Evolutionary conservation across 2,329 filamentous ascomycete genomes (phyloP).

Genomic region (Neoarthrinium moseri): DNA sequence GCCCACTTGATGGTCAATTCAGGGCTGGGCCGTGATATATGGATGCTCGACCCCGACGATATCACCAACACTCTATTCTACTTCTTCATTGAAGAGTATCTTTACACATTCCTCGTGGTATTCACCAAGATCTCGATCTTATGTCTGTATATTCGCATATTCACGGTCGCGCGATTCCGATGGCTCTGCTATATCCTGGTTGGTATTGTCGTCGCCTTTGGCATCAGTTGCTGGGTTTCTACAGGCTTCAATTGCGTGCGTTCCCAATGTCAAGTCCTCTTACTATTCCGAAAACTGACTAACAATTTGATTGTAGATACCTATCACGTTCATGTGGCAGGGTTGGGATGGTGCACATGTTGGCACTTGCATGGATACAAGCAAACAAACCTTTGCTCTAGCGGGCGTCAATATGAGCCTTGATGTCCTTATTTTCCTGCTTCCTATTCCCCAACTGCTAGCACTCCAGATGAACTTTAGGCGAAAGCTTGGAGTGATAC

Average conservation of each 20-base stretch:
- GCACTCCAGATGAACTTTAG: conserved; percentile 40
- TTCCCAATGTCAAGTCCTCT: too few species aligned
- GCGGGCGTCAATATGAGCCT: conserved; percentile 39
- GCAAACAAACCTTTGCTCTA: conserved; percentile 38
- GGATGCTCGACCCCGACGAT: conserved; percentile 24
- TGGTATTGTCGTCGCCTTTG: conserved; percentile 29
- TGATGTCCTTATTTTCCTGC: conserved; percentile 38
- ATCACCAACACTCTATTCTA: conserved; percentile 23
- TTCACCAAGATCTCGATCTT: conserved; percentile 39
- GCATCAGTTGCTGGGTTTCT: conserved; percentile 17
- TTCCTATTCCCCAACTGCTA: conserved; percentile 41
- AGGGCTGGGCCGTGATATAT: conserved; percentile 31
- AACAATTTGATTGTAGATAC: too few species aligned
- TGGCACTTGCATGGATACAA: conserved; percentile 40
- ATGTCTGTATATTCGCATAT: conserved; percentile 41
- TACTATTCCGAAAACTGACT: too few species aligned
- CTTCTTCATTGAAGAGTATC: conserved; percentile 32
- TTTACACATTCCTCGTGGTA: conserved; percentile 37
- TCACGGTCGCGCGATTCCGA: conserved; percentile 28
- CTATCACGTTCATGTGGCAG: conserved; percentile 38
- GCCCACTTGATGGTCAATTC: not conserved
- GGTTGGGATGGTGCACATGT: conserved; percentile 37
- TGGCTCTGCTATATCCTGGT: conserved; percentile 27
- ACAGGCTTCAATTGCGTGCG: conserved; percentile 32
- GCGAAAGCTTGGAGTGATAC: conserved; percentile 43